Base-by-base conservation (phyloP, 1,284 basidiomycete species). In the Phaffia rhodozyma region DNA sequence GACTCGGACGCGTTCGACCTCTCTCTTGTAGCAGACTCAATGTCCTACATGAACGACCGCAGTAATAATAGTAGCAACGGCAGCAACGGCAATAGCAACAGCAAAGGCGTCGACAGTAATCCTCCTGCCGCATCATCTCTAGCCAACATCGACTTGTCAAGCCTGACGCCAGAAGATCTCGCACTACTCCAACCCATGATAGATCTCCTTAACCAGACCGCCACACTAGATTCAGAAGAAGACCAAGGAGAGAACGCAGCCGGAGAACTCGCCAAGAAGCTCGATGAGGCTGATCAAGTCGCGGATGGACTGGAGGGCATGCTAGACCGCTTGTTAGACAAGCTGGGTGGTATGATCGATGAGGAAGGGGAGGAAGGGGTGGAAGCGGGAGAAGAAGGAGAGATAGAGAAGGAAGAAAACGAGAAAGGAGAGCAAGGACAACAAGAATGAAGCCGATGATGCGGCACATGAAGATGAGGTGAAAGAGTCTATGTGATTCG, bases 271-370 rank as follows among this genome's bases (percentile, higher is more conserved):
- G 53, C 23, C 1, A 34, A 50, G 27, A 53, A 55, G 29, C 27
- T 64, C 25, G 57, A 64, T 23, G 63, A 64, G 30, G 63, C 63
- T 13, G 57, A 48, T n/a, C 38, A 27, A 9, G 63, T 54, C 6
- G 63, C 63, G 16, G 52, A 53, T 43, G 53, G 51, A 49, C 23
- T 64, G n/a, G 63, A 64, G n/a, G 53, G 54, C 29, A 64, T 55
- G 57, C 32, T 64, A 16, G 63, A 64, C 29, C 34, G 58, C 1
- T 49, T 64, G 47, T 50, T 64, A 2, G 53, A 34, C 5, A 32
- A 50, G 27, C 53, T 64, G 6, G 53, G 43, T 16, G 58, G 63
- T 0, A 48, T 64, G 21, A 21, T 59, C 11, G 58, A 23, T 2
- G 63, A 64, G 32, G 43, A 38, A 32, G 49, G 30, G 2, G 59